Evolutionary conservation across 1,139 yeast species (phyloP).

Genomic region (Yamadazyma oceani): DNA sequence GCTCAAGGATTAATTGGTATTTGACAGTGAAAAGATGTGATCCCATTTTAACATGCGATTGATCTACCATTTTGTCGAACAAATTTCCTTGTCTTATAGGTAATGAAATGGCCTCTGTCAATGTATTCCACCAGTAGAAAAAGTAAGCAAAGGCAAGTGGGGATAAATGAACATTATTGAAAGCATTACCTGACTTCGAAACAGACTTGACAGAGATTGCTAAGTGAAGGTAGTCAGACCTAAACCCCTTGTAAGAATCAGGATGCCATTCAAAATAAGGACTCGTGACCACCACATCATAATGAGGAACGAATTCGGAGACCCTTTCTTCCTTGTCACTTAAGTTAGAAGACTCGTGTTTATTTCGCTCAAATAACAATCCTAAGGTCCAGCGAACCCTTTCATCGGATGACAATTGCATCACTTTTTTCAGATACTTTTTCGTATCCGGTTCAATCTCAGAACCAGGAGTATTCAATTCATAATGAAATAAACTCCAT

Average conservation of each 20-base stretch:
- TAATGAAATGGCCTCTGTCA: slow-evolving; percentile 67
- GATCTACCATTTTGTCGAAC: slow-evolving; percentile 33
- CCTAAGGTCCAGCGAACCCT: slow-evolving; percentile 46
- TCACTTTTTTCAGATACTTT: slow-evolving; percentile 38
- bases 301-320: slow-evolving; percentile 39
- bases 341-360: slow-evolving; percentile 17
- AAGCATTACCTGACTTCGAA: slow-evolving; percentile 37
- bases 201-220: slow-evolving; percentile 53
- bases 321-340: slow-evolving; percentile 36
- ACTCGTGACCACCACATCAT: slow-evolving; percentile 42
- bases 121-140: slow-evolving; percentile 79
- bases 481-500: slow-evolving; percentile 40
- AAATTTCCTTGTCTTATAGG: slow-evolving; percentile 76
- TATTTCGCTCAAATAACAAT: slow-evolving; percentile 41
- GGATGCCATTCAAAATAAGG: slow-evolving; percentile 43
- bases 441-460: slow-evolving; percentile 28
- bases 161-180: slow-evolving; percentile 74
- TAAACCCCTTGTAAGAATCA: slow-evolving; percentile 78
- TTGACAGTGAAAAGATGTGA: slow-evolving; percentile 77
- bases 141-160: slow-evolving; percentile 71
- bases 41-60: slow-evolving; percentile 62
- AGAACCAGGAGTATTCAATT: slow-evolving; percentile 19
- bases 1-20: slow-evolving; percentile 71
- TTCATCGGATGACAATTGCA: slow-evolving; percentile 40
- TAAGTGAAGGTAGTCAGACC: slow-evolving; percentile 79